These are phyloP conservation scores for Xylariaceae sp. DNA, from an alignment of 2,329 filamentous ascomycete species.

Conservation along the genomic window DNA sequence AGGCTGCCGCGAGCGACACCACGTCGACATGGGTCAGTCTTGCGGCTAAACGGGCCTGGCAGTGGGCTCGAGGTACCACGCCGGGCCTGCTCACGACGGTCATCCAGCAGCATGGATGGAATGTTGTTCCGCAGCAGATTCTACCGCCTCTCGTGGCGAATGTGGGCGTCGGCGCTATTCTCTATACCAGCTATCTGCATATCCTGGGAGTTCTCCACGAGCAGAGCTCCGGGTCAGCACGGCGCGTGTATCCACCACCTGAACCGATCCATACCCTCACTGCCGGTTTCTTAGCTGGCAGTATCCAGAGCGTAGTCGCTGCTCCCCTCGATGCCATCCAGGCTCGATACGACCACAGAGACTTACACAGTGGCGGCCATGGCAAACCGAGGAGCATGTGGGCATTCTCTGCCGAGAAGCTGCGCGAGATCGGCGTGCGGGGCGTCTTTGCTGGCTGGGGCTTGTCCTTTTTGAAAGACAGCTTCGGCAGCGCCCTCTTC, in stretches of 20 bases:
- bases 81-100: conserved; percentile 65
- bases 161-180: conserved; percentile 64
- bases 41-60: conserved; percentile 39
- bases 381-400: conserved; percentile 60
- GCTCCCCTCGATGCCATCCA: conserved; percentile 73
- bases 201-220: conserved; percentile 61
- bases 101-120: conserved; percentile 65
- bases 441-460: conserved; percentile 72
- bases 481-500: conserved; percentile 64
- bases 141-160: conserved; percentile 71
- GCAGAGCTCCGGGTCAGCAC: conserved; percentile 52
- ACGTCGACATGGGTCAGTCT: conserved; percentile 32
- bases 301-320: conserved; percentile 64
- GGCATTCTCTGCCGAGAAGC: conserved; percentile 61
- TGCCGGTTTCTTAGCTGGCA: conserved; percentile 64
- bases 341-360: conserved; percentile 60
- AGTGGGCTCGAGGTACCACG: conserved; percentile 58
- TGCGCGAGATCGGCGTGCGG: conserved; percentile 64
- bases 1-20: conserved; percentile 35
- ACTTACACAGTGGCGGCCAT: conserved; percentile 38
- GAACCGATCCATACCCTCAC: conserved; percentile 58
- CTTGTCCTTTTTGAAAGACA: conserved; percentile 64
- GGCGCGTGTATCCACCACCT: conserved; percentile 66
- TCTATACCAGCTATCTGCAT: conserved; percentile 72
- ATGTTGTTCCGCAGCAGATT: conserved; percentile 70